phyloP scores from a whole-genome alignment of 2,329 filamentous ascomycete genomes.

The Epichloe elymi region DNA sequence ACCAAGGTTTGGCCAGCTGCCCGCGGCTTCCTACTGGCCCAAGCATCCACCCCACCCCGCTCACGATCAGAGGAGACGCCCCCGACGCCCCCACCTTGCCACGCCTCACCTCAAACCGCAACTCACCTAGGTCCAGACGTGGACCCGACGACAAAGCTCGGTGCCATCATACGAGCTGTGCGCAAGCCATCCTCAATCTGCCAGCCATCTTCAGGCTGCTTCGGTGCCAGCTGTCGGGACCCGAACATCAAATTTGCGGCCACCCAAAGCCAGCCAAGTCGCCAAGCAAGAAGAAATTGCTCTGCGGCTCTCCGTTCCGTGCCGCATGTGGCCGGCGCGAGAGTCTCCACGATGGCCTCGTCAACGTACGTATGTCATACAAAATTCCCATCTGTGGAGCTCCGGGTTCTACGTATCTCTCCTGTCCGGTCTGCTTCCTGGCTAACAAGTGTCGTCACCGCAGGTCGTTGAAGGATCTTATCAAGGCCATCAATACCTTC shows the following conservation, averaged over 20 bases:
- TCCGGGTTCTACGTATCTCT: neutral
- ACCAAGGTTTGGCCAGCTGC: no score
- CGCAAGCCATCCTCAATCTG: neutral
- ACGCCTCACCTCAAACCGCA: no score
- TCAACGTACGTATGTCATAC: conserved; percentile 15
- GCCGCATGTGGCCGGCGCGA: conserved; percentile 2
- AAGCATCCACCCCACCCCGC: no score
- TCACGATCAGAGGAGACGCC: no score
- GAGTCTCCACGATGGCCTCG: conserved; percentile 11
- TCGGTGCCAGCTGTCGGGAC: neutral
- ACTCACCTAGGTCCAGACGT: no score
- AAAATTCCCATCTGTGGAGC: neutral
- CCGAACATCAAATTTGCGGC: neutral
- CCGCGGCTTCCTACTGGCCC: no score
- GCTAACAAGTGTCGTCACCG: conserved; percentile 10
- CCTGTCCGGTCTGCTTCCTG: conserved; percentile 7
- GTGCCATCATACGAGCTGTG: no score
- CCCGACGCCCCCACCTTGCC: no score
- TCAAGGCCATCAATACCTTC: conserved; percentile 41
- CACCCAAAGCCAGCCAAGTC: neutral
- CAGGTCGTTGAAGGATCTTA: conserved; percentile 48
- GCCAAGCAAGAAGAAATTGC: neutral
- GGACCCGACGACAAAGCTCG: no score
- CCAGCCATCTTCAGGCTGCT: neutral
- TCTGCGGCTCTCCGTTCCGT: neutral